Conservation (phyloP, 495 filamentous ascomycete species). For the Elaphomyces granulatus region DNA sequence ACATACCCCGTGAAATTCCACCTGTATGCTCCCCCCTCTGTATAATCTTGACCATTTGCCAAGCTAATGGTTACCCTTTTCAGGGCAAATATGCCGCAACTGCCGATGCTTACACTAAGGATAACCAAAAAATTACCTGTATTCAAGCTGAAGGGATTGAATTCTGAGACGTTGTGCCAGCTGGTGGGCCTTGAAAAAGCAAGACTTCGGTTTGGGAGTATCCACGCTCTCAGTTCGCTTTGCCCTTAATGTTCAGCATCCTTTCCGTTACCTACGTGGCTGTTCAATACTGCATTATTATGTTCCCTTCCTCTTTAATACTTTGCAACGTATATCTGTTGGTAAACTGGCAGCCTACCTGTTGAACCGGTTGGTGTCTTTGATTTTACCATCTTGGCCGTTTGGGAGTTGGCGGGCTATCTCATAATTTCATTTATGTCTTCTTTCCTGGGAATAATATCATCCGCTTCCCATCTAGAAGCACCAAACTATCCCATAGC, state of each 20-base stretch:
- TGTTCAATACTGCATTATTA: not conserved
- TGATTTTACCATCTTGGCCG: not conserved
- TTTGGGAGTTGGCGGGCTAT: too few species aligned
- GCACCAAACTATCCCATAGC: too few species aligned
- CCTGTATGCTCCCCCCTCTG: constrained; percentile 44
- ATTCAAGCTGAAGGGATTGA: constrained; percentile 44
- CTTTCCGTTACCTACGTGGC: not conserved
- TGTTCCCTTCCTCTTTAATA: too few species aligned
- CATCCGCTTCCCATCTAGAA: too few species aligned
- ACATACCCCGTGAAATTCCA: constrained; percentile 77
- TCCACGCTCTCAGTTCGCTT: not conserved
- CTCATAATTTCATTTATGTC: too few species aligned
- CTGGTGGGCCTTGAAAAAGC: not conserved
- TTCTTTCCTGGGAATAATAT: too few species aligned
- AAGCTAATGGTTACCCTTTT: not conserved
- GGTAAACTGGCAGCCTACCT: too few species aligned
- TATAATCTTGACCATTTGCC: not conserved
- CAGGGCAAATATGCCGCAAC: constrained; percentile 82
- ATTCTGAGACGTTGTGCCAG: too few species aligned
- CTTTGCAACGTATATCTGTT: too few species aligned
- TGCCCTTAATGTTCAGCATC: too few species aligned
- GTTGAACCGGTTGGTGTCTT: too few species aligned
- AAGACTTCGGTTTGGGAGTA: not conserved
- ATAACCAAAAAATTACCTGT: constrained; percentile 64
- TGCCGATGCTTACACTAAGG: constrained; percentile 65